Percentiles rank a stretch among this genome's conserved stretches.
phyloP scores from a whole-genome alignment of 257 asterid species.

The Parsonsia alboflavescens region DNA sequence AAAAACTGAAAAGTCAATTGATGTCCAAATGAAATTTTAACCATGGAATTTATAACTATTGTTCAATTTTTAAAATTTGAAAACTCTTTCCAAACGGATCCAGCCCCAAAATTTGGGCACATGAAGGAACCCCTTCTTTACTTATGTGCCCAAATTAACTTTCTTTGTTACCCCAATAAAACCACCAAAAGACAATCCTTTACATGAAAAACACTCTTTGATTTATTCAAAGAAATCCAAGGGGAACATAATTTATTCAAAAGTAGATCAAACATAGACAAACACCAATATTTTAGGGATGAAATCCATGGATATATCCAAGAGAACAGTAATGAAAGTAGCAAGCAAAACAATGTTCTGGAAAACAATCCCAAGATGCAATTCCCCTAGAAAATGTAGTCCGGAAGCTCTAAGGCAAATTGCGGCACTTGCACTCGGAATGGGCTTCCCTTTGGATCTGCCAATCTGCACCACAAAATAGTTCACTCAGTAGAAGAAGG shows the following conservation, averaged over 20 bases:
- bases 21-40: no score
- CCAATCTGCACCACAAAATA: slow-evolving; percentile 44
- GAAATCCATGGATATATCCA: neutral
- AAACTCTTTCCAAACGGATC: no score
- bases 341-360: neutral
- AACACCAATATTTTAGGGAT: neutral
- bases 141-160: no score
- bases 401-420: slow-evolving; percentile 63
- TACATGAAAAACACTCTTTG: neutral
- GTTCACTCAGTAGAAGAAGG: neutral
- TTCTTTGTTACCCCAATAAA: no score
- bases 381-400: slow-evolving; percentile 59
- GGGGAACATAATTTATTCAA: neutral
- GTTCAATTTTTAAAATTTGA: no score
- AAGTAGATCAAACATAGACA: neutral
- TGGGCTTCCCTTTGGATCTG: slow-evolving; percentile 50
- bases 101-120: no score
- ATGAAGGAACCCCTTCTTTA: no score
- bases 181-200: neutral
- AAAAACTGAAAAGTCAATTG: no score
- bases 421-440: slow-evolving; percentile 61
- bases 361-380: neutral
- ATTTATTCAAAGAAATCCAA: neutral
- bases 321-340: neutral
- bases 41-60: no score